Evolutionary conservation across 1,284 basidiomycete species (phyloP).

Genomic region (Sphagnurus paluster): DNA sequence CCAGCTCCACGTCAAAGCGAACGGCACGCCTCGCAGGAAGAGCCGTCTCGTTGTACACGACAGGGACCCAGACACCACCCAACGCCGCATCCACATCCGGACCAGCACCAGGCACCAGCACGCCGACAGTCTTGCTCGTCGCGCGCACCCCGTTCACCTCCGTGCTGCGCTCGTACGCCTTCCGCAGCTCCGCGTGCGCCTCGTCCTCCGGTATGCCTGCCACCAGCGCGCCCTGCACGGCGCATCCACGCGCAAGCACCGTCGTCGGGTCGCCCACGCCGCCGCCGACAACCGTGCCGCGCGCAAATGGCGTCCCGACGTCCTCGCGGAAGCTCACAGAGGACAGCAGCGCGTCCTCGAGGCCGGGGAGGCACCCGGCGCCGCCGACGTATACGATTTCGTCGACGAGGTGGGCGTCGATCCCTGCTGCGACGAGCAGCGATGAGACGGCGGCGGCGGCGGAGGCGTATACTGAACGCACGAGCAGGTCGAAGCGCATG

Average conservation of each 20-base stretch:
- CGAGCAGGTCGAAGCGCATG: slow-evolving; percentile 91
- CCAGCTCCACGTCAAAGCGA: slow-evolving; percentile 67
- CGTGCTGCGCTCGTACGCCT: slow-evolving; percentile 52
- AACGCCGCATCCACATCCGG: slow-evolving; percentile 46
- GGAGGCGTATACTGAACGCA: slow-evolving; percentile 70
- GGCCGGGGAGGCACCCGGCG: slow-evolving; percentile 82
- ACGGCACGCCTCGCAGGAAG: slow-evolving; percentile 77
- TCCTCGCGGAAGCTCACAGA: slow-evolving; percentile 71
- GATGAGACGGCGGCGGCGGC: slow-evolving; percentile 65
- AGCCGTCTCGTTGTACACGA: slow-evolving; percentile 74
- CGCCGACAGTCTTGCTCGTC: slow-evolving; percentile 73
- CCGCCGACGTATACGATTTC: slow-evolving; percentile 94
- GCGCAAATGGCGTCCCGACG: slow-evolving; percentile 61
- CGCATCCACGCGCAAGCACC: slow-evolving; percentile 87
- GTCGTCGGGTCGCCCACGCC: slow-evolving; percentile 84
- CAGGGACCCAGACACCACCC: slow-evolving; percentile 65
- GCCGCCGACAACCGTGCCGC: slow-evolving; percentile 67
- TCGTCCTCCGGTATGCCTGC: slow-evolving; percentile 44
- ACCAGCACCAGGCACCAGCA: slow-evolving; percentile 71
- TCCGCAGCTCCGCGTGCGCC: slow-evolving; percentile 51
- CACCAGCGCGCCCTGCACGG: slow-evolving; percentile 81
- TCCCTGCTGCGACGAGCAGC: slow-evolving; percentile 59
- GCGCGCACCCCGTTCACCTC: slow-evolving; percentile 48
- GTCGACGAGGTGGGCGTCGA: slow-evolving; percentile 84
- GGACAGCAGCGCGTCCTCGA: slow-evolving; percentile 69